Base-by-base conservation (phyloP, 2,329 filamentous ascomycete genomes). In the Macrophomina pseudophaseolina region DNA sequence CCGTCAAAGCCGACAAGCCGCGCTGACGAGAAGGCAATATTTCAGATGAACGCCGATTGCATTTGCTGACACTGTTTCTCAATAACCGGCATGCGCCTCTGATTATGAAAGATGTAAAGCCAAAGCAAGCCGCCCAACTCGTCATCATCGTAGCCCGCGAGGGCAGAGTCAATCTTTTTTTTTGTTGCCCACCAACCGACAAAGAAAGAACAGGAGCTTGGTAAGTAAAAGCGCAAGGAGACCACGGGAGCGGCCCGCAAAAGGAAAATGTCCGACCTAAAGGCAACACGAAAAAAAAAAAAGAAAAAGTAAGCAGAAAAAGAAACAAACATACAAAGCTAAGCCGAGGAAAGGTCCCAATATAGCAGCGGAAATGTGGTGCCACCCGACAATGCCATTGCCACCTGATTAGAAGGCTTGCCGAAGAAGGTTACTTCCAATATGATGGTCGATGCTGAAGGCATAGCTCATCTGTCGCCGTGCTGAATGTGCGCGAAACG, bases 141-240 rank as follows among this genome's bases (percentile, higher is more conserved):
- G 48, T 59, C 54, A 60, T 66, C 54, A 35, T 66, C 64, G 64
- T 66, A 66, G 64, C 64, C 64, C 64, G 64, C 64, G 64, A 66
- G 64, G 64, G 64, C 64, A 66, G 46, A 60, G 49, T 66, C 53
- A 59, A 66, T 66, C 64, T 60, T 66, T 66, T 23, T 23, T 60
- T 66, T 60, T 66, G n/a, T 60, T 66, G 42, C 52, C 52, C 51
- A 65, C 63, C 63, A 65, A 65, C 51, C 52, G 40, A 62, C 58
- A 64, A 64, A 64, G 48, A 33, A 64, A 53, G 35, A 44, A 42
- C 23, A 32, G 48, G 40, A 64, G 44, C 23, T 40, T 42, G 63
- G 28, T 54, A 49, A 66, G 44, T 42, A 66, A 59, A 65, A 40
- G 33, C 18, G 52, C 59, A 42, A 42, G 44, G 28, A 33, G 12